Evolutionary conservation across 768 basidiomycete species (phyloP).

Genomic region (Suillus sp.): DNA sequence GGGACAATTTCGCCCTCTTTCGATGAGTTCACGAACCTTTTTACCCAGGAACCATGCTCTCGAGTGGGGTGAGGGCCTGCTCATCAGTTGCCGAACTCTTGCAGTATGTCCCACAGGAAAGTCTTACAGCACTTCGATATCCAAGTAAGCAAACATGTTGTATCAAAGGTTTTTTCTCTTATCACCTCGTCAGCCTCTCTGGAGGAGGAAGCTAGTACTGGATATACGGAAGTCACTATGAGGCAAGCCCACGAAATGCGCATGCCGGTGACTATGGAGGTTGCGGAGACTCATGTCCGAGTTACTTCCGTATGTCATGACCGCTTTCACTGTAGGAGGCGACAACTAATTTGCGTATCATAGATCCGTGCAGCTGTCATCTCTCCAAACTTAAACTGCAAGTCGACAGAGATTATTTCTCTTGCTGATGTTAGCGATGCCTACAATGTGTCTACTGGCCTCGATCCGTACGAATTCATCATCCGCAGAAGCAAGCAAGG

Average conservation of each 20-base stretch:
- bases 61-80: conserved; percentile 56
- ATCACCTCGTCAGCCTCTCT: conserved; percentile 47
- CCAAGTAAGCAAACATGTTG: conserved; percentile 48
- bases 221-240: conserved; percentile 67
- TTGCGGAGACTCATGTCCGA: conserved; percentile 71
- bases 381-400: conserved; percentile 67
- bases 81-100: conserved; percentile 64
- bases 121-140: conserved; percentile 49
- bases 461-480: conserved; percentile 80
- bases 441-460: conserved; percentile 77
- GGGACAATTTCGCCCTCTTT: conserved; percentile 13
- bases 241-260: conserved; percentile 65
- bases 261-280: conserved; percentile 68
- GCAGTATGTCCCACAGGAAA: conserved; percentile 53
- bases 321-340: neutral
- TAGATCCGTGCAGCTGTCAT: conserved; percentile 74
- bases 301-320: conserved; percentile 66
- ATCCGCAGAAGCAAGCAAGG: conserved; percentile 73
- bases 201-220: conserved; percentile 58
- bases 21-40: conserved; percentile 12
- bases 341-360: conserved; percentile 14
- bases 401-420: conserved; percentile 80
- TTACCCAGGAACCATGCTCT: conserved; percentile 51
- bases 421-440: conserved; percentile 84
- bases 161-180: conserved; percentile 1